Conservation (phyloP, 345 rosid genomes). For the Brassica carinata region DNA sequence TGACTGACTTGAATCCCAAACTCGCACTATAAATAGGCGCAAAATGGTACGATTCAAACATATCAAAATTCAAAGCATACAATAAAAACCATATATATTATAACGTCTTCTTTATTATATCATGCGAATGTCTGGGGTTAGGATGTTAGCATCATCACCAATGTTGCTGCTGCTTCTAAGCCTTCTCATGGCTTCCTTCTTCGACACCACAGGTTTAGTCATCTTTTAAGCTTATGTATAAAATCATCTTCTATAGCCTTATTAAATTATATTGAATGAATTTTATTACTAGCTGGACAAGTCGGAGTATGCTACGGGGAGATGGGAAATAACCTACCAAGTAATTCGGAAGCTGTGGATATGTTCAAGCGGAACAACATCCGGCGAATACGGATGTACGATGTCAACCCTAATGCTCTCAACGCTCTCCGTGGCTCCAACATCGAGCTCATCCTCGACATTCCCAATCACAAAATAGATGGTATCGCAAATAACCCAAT, state of each 20-base stretch:
- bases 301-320: slow-evolving; percentile 46
- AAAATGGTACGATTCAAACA: not conserved
- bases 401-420: slow-evolving; percentile 42
- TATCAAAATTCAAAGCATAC: too few species aligned
- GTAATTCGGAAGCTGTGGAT: slow-evolving; percentile 23
- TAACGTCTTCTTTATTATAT: not conserved
- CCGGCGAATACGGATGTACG: slow-evolving; percentile 34
- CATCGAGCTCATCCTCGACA: slow-evolving; percentile 50
- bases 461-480: slow-evolving; percentile 33
- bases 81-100: too few species aligned
- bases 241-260: not conserved
- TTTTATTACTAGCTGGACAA: slow-evolving; percentile 36
- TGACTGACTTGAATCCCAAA: not conserved
- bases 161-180: not conserved
- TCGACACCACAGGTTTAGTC: not conserved
- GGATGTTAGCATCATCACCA: not conserved
- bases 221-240: not conserved
- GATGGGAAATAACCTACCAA: slow-evolving; percentile 31
- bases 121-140: not conserved
- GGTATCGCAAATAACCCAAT: slow-evolving; percentile 38
- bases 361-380: slow-evolving; percentile 34
- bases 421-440: slow-evolving; percentile 53
- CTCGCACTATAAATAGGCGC: not conserved
- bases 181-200: not conserved
- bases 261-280: not conserved